phyloP scores from a whole-genome alignment of 169 alveolate genomes.

The Cyclospora cayetanensis region DNA sequence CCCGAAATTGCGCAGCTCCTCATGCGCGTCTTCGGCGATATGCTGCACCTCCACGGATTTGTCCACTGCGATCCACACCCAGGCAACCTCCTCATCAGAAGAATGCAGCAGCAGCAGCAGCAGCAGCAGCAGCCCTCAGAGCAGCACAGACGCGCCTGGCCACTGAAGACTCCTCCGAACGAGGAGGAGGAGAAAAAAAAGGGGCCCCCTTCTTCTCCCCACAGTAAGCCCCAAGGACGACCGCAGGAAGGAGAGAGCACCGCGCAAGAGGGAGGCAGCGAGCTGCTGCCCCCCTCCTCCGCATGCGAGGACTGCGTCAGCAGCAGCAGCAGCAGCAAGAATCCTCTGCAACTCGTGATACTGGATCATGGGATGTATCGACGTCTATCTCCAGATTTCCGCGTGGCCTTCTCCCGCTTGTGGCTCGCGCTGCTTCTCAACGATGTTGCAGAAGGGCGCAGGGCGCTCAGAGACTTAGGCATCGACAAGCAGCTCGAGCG shows the following conservation, averaged over 20 bases:
- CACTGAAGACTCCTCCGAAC: background rate
- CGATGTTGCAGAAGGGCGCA: background rate
- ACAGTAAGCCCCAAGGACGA: background rate
- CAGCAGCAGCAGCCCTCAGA: constrained; percentile 33
- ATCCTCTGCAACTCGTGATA: constrained; percentile 72
- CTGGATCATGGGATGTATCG: constrained; percentile 86
- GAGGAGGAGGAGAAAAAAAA: background rate
- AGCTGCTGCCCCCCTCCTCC: background rate
- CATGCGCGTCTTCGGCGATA: constrained; percentile 80
- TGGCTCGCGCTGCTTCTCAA: constrained; percentile 41
- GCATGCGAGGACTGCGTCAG: background rate
- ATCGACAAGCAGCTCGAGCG: background rate
- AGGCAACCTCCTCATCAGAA: constrained; percentile 82
- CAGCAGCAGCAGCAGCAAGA: background rate
- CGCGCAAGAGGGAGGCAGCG: background rate
- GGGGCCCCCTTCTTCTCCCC: background rate
- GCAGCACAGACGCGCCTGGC: constrained; percentile 18
- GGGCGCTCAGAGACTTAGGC: background rate
- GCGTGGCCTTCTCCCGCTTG: background rate
- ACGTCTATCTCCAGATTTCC: constrained; percentile 58
- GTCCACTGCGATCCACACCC: constrained; percentile 91
- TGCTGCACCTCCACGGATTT: constrained; percentile 82
- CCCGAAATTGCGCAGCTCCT: constrained; percentile 72
- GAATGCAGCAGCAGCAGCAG: background rate
- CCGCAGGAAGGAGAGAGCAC: background rate